Conservation (phyloP, 2,329 filamentous ascomycete species). For the Plenodomus biglobosus region DNA sequence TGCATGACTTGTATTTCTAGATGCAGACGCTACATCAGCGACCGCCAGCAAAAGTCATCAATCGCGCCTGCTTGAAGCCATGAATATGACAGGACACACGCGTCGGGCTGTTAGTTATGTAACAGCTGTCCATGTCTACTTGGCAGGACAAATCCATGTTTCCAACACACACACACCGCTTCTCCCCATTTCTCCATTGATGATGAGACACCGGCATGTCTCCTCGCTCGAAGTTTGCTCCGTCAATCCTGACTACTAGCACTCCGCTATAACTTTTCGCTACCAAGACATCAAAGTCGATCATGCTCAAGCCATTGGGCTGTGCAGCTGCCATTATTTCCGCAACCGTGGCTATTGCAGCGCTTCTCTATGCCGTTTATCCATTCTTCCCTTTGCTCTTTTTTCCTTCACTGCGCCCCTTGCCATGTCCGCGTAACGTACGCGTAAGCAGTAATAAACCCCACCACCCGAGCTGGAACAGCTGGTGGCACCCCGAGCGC, state of each 20-base stretch:
- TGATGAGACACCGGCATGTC: too few relatives aligned
- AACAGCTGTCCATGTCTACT: too few relatives aligned
- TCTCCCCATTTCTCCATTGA: too few relatives aligned
- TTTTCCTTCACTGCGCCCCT: neutral
- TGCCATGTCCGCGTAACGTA: neutral
- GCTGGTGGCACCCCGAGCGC: constrained; percentile 40
- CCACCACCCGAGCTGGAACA: constrained; percentile 38
- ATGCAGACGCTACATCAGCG: too few relatives aligned
- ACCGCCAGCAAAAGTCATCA: neutral
- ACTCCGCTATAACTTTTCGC: too few relatives aligned
- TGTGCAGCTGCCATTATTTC: neutral
- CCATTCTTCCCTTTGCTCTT: neutral
- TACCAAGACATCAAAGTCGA: too few relatives aligned
- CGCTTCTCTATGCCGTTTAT: neutral
- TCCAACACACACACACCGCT: too few relatives aligned
- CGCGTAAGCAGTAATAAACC: constrained; percentile 17
- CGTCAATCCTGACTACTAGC: too few relatives aligned
- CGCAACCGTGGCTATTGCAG: neutral
- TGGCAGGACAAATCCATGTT: too few relatives aligned
- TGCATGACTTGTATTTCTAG: too few relatives aligned
- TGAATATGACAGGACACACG: neutral
- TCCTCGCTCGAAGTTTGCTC: too few relatives aligned
- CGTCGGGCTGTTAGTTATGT: too few relatives aligned
- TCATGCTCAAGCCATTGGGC: neutral
- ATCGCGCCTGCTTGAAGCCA: neutral